Evolutionary conservation across 2,329 filamentous ascomycete genomes (phyloP).

Genomic region (Macrophomina tecta): DNA sequence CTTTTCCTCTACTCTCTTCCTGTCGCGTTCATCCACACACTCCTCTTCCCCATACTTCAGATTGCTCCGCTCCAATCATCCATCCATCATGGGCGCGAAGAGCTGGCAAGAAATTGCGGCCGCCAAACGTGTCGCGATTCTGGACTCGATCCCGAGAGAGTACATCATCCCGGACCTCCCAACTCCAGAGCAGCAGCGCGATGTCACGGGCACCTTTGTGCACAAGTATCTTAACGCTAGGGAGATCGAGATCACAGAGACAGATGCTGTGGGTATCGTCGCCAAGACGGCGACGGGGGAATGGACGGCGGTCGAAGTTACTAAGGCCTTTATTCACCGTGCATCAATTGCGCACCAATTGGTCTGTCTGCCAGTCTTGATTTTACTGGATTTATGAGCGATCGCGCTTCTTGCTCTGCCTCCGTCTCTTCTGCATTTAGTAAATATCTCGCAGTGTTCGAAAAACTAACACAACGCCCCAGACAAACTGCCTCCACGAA

Average conservation of each 20-base stretch:
- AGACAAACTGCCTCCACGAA: constrained; percentile 51
- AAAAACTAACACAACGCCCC: not conserved
- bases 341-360: constrained; percentile 60
- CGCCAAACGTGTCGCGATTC: constrained; percentile 24
- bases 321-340: constrained; percentile 63
- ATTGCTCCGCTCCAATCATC: not conserved
- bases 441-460: too few relatives aligned
- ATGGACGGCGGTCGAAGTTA: constrained; percentile 64
- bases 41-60: not conserved
- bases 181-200: constrained; percentile 26
- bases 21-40: not conserved
- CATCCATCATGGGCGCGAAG: not conserved
- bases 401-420: too few relatives aligned
- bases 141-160: constrained; percentile 18
- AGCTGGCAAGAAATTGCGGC: constrained; percentile 23
- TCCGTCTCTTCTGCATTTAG: too few relatives aligned
- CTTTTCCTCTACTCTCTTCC: not conserved
- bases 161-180: constrained; percentile 22
- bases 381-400: too few relatives aligned
- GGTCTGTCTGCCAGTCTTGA: constrained; percentile 32
- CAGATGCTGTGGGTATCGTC: constrained; percentile 63
- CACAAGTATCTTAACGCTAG: constrained; percentile 59
- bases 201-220: constrained; percentile 61
- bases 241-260: constrained; percentile 68
- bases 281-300: constrained; percentile 58